Conservation (phyloP, 2,329 filamentous ascomycete species). For the Cryphonectria parasitica region DNA sequence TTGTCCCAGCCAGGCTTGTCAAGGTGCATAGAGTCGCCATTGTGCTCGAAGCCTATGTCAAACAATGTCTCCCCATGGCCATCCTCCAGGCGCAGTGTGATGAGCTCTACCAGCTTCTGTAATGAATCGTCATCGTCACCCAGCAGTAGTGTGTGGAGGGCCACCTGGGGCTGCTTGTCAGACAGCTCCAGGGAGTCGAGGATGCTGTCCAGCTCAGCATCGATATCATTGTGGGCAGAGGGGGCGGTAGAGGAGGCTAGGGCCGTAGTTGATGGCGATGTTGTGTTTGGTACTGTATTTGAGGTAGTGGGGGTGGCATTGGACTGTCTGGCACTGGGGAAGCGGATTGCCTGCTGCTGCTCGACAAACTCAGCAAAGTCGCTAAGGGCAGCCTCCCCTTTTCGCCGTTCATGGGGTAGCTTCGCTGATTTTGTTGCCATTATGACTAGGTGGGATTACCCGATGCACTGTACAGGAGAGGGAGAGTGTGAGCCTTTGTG, state of each 20-base stretch:
- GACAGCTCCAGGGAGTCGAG: constrained; percentile 84
- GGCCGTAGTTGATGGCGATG: neutral
- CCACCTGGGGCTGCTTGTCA: constrained; percentile 69
- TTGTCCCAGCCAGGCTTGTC: constrained; percentile 73
- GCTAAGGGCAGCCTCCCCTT: constrained; percentile 87
- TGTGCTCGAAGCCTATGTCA: constrained; percentile 89
- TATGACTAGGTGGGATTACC: constrained; percentile 33
- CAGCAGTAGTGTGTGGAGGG: constrained; percentile 77
- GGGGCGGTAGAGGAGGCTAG: constrained; percentile 38
- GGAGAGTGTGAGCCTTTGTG: neutral
- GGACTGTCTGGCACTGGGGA: constrained; percentile 43
- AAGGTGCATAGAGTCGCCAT: constrained; percentile 82
- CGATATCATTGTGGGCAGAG: constrained; percentile 51
- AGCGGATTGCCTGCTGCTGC: constrained; percentile 81
- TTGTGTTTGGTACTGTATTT: neutral
- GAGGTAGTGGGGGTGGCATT: neutral
- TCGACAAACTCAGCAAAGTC: constrained; percentile 99
- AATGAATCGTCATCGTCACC: constrained; percentile 63
- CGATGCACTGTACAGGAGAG: constrained; percentile 16
- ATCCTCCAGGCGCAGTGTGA: constrained; percentile 74
- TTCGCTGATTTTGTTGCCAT: constrained; percentile 63
- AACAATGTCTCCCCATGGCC: constrained; percentile 89
- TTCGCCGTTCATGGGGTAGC: constrained; percentile 77
- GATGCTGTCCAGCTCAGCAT: constrained; percentile 88
- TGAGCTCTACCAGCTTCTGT: constrained; percentile 64